A percentile compares a stretch with the other conserved stretches of the same genome.
phyloP scores from a whole-genome alignment of 2,329 filamentous ascomycete genomes.

The Trichocomaceae sp. region DNA sequence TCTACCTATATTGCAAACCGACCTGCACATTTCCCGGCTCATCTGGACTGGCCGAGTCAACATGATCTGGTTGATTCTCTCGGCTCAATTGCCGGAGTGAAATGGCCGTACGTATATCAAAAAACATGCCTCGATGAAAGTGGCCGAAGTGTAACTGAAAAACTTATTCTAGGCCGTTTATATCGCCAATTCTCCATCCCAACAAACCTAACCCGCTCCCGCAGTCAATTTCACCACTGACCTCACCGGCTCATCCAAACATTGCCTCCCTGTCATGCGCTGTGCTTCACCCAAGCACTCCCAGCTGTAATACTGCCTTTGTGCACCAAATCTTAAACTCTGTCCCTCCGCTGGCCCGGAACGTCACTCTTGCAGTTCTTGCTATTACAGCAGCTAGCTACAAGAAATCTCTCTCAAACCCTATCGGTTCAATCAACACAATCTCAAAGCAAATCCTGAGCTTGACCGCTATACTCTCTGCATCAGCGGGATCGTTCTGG shows the following conservation, averaged over 20 bases:
- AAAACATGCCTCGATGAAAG: background rate
- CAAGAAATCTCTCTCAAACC: constrained; percentile 61
- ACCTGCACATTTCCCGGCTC: constrained; percentile 60
- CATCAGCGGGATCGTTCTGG: constrained; percentile 81
- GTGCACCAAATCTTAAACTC: constrained; percentile 79
- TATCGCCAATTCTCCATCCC: constrained; percentile 82
- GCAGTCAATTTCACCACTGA: constrained; percentile 69
- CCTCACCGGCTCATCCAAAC: constrained; percentile 76
- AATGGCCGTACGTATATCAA: constrained; percentile 64
- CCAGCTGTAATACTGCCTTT: constrained; percentile 81
- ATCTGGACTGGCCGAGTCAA: constrained; percentile 66
- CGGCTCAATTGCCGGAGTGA: constrained; percentile 69
- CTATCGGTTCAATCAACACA: constrained; percentile 58
- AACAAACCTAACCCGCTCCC: constrained; percentile 53
- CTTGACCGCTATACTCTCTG: constrained; percentile 70
- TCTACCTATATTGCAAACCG: constrained; percentile 70
- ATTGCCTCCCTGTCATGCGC: constrained; percentile 84
- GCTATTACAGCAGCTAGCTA: constrained; percentile 61
- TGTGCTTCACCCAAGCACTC: constrained; percentile 77
- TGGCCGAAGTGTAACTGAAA: background rate
- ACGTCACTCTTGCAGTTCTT: constrained; percentile 62
- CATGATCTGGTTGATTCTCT: constrained; percentile 75
- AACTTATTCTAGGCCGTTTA: constrained; percentile 54
- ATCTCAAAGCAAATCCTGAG: constrained; percentile 65
- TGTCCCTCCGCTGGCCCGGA: constrained; percentile 69